These are phyloP conservation scores for Magnaporthiopsis rhizophila DNA, from an alignment of 2,329 filamentous ascomycete genomes.

Conservation along the genomic window DNA sequence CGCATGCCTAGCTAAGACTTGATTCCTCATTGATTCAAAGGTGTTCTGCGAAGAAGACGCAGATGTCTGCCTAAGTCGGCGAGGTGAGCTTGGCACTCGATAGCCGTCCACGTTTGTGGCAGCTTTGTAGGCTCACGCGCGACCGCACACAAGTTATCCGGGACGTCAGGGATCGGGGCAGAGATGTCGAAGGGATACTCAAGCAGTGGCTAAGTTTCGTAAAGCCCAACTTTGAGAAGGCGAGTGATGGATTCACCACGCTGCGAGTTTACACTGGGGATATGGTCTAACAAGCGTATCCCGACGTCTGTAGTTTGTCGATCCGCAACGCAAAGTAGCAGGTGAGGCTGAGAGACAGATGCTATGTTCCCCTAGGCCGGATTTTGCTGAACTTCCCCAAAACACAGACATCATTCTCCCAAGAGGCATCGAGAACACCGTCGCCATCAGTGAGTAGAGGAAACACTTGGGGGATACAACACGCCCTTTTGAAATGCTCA, in stretches of 20 bases:
- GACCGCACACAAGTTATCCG: slow-evolving; percentile 54
- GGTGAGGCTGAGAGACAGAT: neutral
- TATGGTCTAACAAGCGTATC: neutral
- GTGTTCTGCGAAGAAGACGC: slow-evolving; percentile 96
- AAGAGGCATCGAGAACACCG: slow-evolving; percentile 86
- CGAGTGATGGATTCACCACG: slow-evolving; percentile 16
- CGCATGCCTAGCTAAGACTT: neutral
- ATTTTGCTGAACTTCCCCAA: neutral
- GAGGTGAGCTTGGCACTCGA: slow-evolving; percentile 50
- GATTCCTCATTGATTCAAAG: slow-evolving; percentile 28
- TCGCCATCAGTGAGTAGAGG: slow-evolving; percentile 60
- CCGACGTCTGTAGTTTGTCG: slow-evolving; percentile 56
- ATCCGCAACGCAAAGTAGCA: slow-evolving; percentile 82
- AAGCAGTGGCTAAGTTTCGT: slow-evolving; percentile 98
- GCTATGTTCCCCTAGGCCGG: neutral
- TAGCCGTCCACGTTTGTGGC: no score
- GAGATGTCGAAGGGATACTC: slow-evolving; percentile 90
- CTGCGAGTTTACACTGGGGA: neutral
- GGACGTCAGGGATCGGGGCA: slow-evolving; percentile 80
- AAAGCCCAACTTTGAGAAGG: slow-evolving; percentile 90
- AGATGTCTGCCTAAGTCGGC: slow-evolving; percentile 83
- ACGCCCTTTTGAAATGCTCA: slow-evolving; percentile 9
- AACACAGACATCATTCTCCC: slow-evolving; percentile 79
- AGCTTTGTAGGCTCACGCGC: neutral
- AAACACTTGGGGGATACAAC: neutral